Percentiles rank a stretch among this genome's conserved stretches.
phyloP scores from a whole-genome alignment of 1,139 yeast species.

The Saccharomyces pastorianus region DNA sequence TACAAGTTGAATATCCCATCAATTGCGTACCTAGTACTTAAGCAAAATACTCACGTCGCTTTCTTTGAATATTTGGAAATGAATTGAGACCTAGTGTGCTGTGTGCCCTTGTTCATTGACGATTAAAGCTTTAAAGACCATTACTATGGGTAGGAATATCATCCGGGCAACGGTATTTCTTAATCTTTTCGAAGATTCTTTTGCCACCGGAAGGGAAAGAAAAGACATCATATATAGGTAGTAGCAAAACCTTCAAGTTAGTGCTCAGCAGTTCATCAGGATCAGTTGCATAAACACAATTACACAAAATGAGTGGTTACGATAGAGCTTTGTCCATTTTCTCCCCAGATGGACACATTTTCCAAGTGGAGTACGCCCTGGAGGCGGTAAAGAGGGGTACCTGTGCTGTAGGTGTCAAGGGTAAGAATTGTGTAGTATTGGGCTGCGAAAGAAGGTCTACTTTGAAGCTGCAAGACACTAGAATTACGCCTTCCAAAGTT shows the following conservation, averaged over 20 bases:
- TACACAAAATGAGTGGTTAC: conserved; percentile 83
- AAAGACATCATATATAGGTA: neutral
- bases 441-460: conserved; percentile 98
- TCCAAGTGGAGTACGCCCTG: conserved; percentile 95
- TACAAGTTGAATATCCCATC: neutral
- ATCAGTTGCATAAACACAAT: conserved; percentile 1
- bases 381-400: conserved; percentile 99
- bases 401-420: conserved; percentile 95
- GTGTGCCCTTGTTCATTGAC: neutral
- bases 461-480: conserved; percentile 87
- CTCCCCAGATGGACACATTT: conserved; percentile 99
- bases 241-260: neutral
- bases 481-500: conserved; percentile 91
- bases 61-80: neutral
- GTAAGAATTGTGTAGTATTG: conserved; percentile 76
- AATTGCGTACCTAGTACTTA: no score
- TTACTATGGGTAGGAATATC: neutral
- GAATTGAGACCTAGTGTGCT: neutral
- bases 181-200: neutral
- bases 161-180: neutral
- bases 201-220: conserved; percentile 1
- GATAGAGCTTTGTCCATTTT: conserved; percentile 97
- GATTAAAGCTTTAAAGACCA: neutral
- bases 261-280: neutral
- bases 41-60: neutral